These are phyloP conservation scores for Rossbeevera mucosa DNA, from an alignment of 768 basidiomycete species.

Conservation along the genomic window DNA sequence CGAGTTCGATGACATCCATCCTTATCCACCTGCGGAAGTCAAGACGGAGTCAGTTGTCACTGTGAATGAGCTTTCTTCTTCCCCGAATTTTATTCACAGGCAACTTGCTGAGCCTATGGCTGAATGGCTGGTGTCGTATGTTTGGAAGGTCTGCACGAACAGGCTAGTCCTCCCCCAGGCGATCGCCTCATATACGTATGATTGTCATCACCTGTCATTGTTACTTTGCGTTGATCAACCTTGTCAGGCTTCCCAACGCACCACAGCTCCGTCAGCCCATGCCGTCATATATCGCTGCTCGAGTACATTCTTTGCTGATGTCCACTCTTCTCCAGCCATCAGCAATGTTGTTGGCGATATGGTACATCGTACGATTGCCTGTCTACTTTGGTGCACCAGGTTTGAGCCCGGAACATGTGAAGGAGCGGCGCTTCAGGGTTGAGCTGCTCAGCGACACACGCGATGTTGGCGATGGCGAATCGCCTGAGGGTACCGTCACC, in stretches of 20 bases:
- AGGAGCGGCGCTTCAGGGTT: conserved; percentile 60
- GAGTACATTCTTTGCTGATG: conserved; percentile 68
- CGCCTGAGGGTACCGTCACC: conserved; percentile 54
- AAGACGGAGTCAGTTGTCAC: conserved; percentile 35
- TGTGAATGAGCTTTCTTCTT: conserved; percentile 31
- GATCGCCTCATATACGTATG: conserved; percentile 56
- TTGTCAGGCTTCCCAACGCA: conserved; percentile 26
- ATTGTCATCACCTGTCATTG: conserved; percentile 9
- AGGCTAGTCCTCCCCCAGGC: conserved; percentile 53
- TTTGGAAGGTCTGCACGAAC: conserved; percentile 82
- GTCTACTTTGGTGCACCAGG: conserved; percentile 55
- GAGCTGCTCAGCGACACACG: conserved; percentile 54
- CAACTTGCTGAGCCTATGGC: conserved; percentile 73
- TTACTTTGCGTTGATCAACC: conserved; percentile 8
- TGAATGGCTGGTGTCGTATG: conserved; percentile 73
- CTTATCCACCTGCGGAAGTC: conserved; percentile 8
- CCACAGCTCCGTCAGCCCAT: conserved; percentile 36
- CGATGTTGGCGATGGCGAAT: conserved; percentile 40
- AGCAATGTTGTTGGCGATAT: conserved; percentile 69
- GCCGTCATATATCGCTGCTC: conserved; percentile 45
- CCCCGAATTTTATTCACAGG: conserved; percentile 56
- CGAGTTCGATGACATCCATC: conserved; percentile 22
- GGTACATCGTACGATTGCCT: conserved; percentile 79
- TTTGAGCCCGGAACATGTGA: conserved; percentile 48
- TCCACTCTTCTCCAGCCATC: conserved; percentile 81